phyloP scores from a whole-genome alignment of 1,139 yeast species.

The Nakaseomyces nivariensis region DNA sequence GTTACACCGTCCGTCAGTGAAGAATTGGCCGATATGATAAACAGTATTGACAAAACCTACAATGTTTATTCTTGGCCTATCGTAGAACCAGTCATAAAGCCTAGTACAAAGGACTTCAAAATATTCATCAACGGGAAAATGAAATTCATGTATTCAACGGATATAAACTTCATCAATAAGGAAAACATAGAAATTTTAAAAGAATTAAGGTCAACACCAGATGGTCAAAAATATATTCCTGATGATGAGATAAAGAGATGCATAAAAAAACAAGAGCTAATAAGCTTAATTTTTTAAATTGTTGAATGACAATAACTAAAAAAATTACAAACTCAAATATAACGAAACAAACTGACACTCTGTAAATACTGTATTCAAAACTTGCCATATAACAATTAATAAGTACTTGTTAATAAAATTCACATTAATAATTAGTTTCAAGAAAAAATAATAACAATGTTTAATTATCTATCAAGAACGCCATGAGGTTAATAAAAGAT shows the following conservation, averaged over 20 bases:
- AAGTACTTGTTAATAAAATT: too few relatives aligned
- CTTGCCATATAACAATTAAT: too few relatives aligned
- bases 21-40: constrained; percentile 63
- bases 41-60: constrained; percentile 32
- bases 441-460: too few relatives aligned
- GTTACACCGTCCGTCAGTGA: constrained; percentile 62
- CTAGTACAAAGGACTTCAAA: constrained; percentile 36
- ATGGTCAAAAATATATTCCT: constrained; percentile 15
- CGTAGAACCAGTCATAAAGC: constrained; percentile 31
- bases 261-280: background rate
- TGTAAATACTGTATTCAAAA: background rate
- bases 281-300: background rate
- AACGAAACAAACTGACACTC: too few relatives aligned
- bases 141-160: constrained; percentile 39
- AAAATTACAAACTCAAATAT: too few relatives aligned
- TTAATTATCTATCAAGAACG: too few relatives aligned
- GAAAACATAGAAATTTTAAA: constrained; percentile 32
- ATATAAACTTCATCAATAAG: constrained; percentile 29
- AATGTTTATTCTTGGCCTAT: constrained; percentile 52
- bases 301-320: too few relatives aligned
- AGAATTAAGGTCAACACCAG: constrained; percentile 22
- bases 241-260: background rate
- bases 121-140: constrained; percentile 65
- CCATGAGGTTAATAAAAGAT: too few relatives aligned
- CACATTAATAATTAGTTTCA: too few relatives aligned